Evolutionary conservation across 805 yeast genomes (phyloP), one percentile per base, ranked within the genome.

Genomic region (Lipomyces yamadae): DNA sequence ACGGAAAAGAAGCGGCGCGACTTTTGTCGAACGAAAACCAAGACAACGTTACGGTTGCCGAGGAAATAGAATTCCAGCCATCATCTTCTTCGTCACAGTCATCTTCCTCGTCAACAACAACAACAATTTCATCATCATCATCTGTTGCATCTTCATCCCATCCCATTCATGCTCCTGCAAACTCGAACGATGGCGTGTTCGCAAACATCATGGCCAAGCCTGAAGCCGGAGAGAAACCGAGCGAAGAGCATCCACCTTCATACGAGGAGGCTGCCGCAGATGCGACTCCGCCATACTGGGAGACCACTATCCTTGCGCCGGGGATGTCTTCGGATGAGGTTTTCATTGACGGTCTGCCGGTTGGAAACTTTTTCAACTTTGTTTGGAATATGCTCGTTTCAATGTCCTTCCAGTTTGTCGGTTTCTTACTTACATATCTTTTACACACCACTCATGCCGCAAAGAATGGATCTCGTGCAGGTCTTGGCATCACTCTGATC

Each of bases 381-480:
- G 78, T 91, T 4, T 94, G 99, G 98, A 94, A 93, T 78, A 82
- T 87, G 72, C 83, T 92, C 72, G 96, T 95, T 2, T 87, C 97
- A 32, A 84, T 91, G n/a, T 89, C 96, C 53, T 95, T 95, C 81
- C 97, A 94, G 78, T 91, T 90, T 76, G 89, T 94, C 39, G 99
- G 99, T 2, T 95, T 95, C 78, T 82, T 95, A 54, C 82, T 94
- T 63, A 93, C 98, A 6, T 95, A 93, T 76, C 80, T 94, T 56
- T 81, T 95, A 63, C 98, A 95, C 78, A 94, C 98, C 0, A 91
- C 98, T 2, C 99, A 95, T 76, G 98, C 98, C 4, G 97, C 98
- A 3, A 92, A 91, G 76, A 93, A 93, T 74, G 99, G 99, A 2
- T 89, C 98, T 1, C 82, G 97, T 68, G 90, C 94, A 24, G 99